phyloP scores from a whole-genome alignment of 2,329 filamentous ascomycete genomes.

The Beauveria brongniartii region DNA sequence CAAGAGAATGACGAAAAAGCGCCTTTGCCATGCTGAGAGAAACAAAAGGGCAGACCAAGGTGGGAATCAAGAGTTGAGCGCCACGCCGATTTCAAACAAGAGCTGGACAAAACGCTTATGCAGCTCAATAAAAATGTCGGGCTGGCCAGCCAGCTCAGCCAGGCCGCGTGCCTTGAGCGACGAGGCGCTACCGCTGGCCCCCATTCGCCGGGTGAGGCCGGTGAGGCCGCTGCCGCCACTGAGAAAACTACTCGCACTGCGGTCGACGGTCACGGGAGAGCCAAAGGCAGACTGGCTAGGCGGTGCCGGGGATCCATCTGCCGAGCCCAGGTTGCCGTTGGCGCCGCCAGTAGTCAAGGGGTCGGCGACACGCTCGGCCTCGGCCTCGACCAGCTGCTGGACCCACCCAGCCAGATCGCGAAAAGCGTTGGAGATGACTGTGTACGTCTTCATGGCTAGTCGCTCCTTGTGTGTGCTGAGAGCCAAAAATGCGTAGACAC shows the following conservation, averaged over 20 bases:
- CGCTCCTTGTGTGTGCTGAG: constrained; percentile 58
- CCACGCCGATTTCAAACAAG: constrained; percentile 50
- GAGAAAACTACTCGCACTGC: constrained; percentile 47
- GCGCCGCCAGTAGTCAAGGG: constrained; percentile 31
- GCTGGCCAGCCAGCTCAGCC: constrained; percentile 57
- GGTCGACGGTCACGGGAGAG: constrained; percentile 26
- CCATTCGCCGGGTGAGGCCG: constrained; percentile 51
- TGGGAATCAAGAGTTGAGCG: constrained; percentile 36
- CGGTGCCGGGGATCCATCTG: constrained; percentile 14
- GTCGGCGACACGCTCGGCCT: constrained; percentile 49
- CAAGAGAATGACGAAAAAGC: constrained; percentile 13
- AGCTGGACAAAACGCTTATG: constrained; percentile 57
- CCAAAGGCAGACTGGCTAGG: constrained; percentile 22
- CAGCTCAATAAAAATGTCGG: constrained; percentile 61
- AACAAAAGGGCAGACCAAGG: constrained; percentile 1
- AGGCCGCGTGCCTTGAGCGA: constrained; percentile 51
- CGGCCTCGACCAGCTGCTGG: constrained; percentile 53
- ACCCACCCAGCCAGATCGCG: constrained; percentile 59
- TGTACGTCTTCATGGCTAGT: constrained; percentile 57
- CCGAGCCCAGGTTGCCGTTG: constrained; percentile 24
- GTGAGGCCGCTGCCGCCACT: constrained; percentile 48
- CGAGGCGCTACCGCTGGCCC: constrained; percentile 46
- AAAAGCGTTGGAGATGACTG: constrained; percentile 53
- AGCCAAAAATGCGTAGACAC: constrained; percentile 61
- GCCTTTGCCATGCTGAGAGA: constrained; percentile 17